These are phyloP conservation scores for Leptosphaerulina australis DNA, from an alignment of 2,329 filamentous ascomycete genomes.

Conservation along the genomic window DNA sequence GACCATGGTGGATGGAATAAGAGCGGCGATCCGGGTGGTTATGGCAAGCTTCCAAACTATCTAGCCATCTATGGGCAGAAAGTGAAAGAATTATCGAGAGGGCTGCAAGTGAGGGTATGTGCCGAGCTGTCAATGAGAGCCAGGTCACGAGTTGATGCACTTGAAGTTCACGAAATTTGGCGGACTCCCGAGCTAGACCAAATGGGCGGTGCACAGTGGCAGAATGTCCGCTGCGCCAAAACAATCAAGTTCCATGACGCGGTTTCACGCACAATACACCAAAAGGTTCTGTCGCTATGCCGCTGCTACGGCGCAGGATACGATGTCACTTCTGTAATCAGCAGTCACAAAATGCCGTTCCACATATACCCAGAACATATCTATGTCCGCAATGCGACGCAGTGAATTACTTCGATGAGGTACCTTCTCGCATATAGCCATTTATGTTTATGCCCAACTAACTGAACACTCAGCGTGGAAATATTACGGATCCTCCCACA, in stretches of 20 bases:
- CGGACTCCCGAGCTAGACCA: conserved; percentile 10
- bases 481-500: conserved; percentile 83
- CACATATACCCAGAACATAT: conserved; percentile 33
- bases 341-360: conserved; percentile 29
- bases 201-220: conserved; percentile 25
- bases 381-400: conserved; percentile 72
- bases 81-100: not conserved
- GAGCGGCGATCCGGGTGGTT: conserved; percentile 42
- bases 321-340: conserved; percentile 46
- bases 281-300: conserved; percentile 29
- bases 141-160: not conserved
- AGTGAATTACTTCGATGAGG: conserved; percentile 87
- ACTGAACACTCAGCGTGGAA: conserved; percentile 69
- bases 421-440: conserved; percentile 46
- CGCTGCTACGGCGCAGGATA: conserved; percentile 42
- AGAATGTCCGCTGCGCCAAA: conserved; percentile 16
- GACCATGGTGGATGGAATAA: conserved; percentile 58
- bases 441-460: not conserved
- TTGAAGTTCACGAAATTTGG: conserved; percentile 23
- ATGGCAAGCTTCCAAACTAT: conserved; percentile 29
- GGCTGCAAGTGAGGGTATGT: not conserved
- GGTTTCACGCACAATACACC: conserved; percentile 14
- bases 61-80: conserved; percentile 30
- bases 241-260: conserved; percentile 6
- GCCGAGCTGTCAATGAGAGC: not conserved